Evolutionary conservation across 2,329 filamentous ascomycete genomes (phyloP).

Genomic region (Myotisia sp.): DNA sequence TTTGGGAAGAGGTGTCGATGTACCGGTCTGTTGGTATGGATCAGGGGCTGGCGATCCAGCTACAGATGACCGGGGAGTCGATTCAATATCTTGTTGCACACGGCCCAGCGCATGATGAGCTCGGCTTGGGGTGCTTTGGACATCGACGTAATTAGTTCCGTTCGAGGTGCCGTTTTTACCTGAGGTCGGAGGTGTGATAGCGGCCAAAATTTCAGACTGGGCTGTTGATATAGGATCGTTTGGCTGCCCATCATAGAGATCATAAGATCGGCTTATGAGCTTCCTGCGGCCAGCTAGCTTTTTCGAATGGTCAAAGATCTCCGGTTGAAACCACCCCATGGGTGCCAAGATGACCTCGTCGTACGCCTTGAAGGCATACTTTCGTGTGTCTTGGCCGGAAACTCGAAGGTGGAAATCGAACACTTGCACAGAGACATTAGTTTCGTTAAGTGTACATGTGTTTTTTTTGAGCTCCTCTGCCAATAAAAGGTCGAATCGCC

Average conservation of each 20-base stretch:
- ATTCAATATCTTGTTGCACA: slow-evolving; percentile 53
- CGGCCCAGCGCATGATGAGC: slow-evolving; percentile 57
- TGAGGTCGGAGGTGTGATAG: slow-evolving; percentile 30
- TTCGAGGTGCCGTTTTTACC: slow-evolving; percentile 18
- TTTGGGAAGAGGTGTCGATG: slow-evolving; percentile 27
- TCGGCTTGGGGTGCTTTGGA: slow-evolving; percentile 32
- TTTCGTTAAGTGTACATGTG: slow-evolving; percentile 80
- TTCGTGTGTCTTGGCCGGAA: slow-evolving; percentile 74
- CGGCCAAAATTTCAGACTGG: slow-evolving; percentile 52
- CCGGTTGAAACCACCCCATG: slow-evolving; percentile 84
- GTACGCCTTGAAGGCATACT: slow-evolving; percentile 93
- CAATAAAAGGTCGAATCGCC: slow-evolving; percentile 81
- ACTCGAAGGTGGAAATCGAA: slow-evolving; percentile 84
- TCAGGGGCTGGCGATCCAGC: slow-evolving; percentile 81
- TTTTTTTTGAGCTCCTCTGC: slow-evolving; percentile 93
- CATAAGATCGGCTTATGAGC: slow-evolving; percentile 74
- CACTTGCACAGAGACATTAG: slow-evolving; percentile 73
- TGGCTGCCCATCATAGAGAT: slow-evolving; percentile 82
- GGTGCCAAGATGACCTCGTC: slow-evolving; percentile 86
- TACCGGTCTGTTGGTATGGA: slow-evolving; percentile 47
- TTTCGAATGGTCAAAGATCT: slow-evolving; percentile 65
- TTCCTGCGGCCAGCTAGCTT: slow-evolving; percentile 71
- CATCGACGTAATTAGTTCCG: slow-evolving; percentile 19
- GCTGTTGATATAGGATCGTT: slow-evolving; percentile 82
- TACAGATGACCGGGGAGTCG: slow-evolving; percentile 70